Base-by-base conservation (phyloP, 2,329 filamentous ascomycete genomes). In the Penicillium brasilianum region DNA sequence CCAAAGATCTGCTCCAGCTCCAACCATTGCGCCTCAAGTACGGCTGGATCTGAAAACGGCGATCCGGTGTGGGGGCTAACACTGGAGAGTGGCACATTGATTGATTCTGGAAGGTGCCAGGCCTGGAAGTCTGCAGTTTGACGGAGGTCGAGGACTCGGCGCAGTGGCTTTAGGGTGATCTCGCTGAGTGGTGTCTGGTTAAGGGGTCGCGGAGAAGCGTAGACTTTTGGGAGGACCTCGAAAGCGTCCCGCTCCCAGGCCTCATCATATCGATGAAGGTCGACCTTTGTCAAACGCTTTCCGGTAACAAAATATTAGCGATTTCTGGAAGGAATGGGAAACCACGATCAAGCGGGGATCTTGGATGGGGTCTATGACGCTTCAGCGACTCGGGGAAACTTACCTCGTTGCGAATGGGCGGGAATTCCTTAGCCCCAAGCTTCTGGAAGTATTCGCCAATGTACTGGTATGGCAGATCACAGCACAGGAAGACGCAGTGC, bases 391-490 rank as follows among this genome's bases (percentile, higher is more conserved):
- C 6, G 14, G 22, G 18, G 13, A 44, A 18, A 67, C 71, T 64
- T 64, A 81, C 80, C 70, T 79, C 68, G 60, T 84, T 83, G 16
- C 74, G 72, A 36, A 87, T 84, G 0, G 79, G 71, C 2, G 79
- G 81, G 67, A 87, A 87, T 50, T 82, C 72, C 1, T 76, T 74
- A 1, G 76, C 65, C 1, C 77, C 80, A 11, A 88, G 74, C 65
- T 86, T 87, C 28, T 83, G 78, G 65, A 87, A 88, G 67, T 88
- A 88, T 64, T 85, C 84, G 25, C 81, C 77, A 48, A 88, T 81
- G 61, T 88, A 88, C 68, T 88, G 86, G 64, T 88, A 88, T 0
- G 87, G 87, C 28, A 88, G 64, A 59, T 89, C 87, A 59, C 86
- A 88, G 73, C 86, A 88, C 3, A 88, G 71, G 70, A 88, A 88